Percentiles rank a stretch among this genome's conserved stretches.
Evolutionary conservation across 495 filamentous ascomycete genomes (phyloP).

Genomic region (Chaetomium tenue): DNA sequence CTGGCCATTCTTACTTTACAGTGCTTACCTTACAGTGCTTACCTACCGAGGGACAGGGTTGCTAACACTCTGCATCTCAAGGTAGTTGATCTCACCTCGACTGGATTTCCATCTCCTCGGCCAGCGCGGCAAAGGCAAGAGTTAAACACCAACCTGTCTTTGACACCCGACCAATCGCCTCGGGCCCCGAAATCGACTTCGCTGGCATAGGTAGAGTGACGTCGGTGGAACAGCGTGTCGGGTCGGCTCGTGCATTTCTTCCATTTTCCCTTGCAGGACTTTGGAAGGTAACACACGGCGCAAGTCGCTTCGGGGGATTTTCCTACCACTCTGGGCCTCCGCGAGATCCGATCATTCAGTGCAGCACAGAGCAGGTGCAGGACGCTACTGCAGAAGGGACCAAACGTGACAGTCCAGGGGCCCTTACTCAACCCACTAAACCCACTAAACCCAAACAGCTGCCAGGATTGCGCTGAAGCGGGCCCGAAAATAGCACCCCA

Average conservation of each 20-base stretch:
- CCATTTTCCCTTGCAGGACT: slow-evolving; percentile 16
- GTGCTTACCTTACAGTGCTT: too few species aligned
- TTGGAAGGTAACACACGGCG: slow-evolving; percentile 22
- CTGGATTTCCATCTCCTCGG: slow-evolving; percentile 5
- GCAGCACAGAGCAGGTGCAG: background rate
- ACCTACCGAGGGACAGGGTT: background rate
- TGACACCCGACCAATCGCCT: background rate
- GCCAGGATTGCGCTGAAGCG: slow-evolving; percentile 8
- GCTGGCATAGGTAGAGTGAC: slow-evolving; percentile 24
- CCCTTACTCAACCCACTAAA: background rate
- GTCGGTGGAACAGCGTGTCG: slow-evolving; percentile 28
- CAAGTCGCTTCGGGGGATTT: slow-evolving; percentile 5
- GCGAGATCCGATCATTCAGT: slow-evolving; percentile 15
- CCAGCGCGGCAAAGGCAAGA: background rate
- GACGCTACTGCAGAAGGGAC: background rate
- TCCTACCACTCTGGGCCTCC: slow-evolving; percentile 1
- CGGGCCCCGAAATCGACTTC: slow-evolving; percentile 6
- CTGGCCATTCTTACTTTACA: too few species aligned
- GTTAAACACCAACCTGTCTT: background rate
- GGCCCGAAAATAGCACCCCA: slow-evolving; percentile 29
- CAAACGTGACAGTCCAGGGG: slow-evolving; percentile 11
- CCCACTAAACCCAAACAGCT: slow-evolving; percentile 2
- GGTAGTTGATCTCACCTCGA: slow-evolving; percentile 4
- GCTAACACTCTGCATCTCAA: background rate
- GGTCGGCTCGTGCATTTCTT: slow-evolving; percentile 25